These are phyloP conservation scores for Trichothecium sympodiale DNA, from an alignment of 2,329 filamentous ascomycete species.

Conservation along the genomic window DNA sequence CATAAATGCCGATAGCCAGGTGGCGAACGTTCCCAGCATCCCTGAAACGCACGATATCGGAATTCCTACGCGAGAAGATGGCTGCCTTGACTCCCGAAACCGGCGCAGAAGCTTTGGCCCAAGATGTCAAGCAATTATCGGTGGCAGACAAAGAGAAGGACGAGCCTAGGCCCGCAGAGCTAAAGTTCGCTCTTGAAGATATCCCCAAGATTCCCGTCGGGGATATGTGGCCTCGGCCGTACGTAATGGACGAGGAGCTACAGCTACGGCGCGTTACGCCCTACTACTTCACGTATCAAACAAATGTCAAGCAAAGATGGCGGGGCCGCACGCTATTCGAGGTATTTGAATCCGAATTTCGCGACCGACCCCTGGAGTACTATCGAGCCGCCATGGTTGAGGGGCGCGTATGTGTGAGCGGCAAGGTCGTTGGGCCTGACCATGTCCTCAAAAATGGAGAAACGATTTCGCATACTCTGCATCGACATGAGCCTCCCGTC, in stretches of 20 bases:
- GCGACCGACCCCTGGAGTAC: constrained; percentile 76
- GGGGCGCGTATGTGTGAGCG: constrained; percentile 73
- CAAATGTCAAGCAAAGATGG: constrained; percentile 90
- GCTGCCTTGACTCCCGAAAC: no score
- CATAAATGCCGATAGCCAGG: no score
- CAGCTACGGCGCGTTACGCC: constrained; percentile 74
- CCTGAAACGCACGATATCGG: no score
- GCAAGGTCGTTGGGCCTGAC: constrained; percentile 54
- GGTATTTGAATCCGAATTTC: constrained; percentile 84
- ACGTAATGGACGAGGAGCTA: constrained; percentile 73
- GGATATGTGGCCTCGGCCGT: constrained; percentile 41
- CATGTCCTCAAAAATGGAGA: constrained; percentile 80
- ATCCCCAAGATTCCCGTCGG: constrained; percentile 15
- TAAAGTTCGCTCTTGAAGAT: no score
- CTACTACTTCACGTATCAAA: constrained; percentile 92
- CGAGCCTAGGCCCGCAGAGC: no score
- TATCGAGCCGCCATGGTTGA: constrained; percentile 75
- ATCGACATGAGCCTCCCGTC: constrained; percentile 91
- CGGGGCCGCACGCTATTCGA: constrained; percentile 70
- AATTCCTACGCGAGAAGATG: no score
- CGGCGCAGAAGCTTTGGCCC: no score
- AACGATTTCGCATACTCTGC: constrained; percentile 82
- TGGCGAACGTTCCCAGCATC: no score
- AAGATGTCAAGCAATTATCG: no score
- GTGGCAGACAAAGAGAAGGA: no score